Evolutionary conservation across 768 basidiomycete species (phyloP), one percentile per base, ranked within the genome.

Genomic region (Chalciporus sphaerocephalus): DNA sequence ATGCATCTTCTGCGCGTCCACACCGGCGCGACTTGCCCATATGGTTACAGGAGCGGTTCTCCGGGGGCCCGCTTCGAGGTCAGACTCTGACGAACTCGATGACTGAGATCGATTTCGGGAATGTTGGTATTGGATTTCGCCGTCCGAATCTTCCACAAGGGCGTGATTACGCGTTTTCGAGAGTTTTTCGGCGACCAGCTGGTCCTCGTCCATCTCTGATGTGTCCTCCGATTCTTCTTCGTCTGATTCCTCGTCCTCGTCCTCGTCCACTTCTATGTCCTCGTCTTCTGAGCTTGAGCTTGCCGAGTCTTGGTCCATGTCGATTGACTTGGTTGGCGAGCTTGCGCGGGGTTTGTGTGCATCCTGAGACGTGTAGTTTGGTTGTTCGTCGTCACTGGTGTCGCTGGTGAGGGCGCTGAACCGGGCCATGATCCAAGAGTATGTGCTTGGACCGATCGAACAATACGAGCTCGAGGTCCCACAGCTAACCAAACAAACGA

Each of bases 1-100:
- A 57, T 92, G 87, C 75, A 93, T 81, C 67, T 83, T 85, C 63
- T 90, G 88, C 12, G 84, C 76, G 61, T 94, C 90, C n/a, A 93
- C 72, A 5, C 87, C 85, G 21, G 84, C 62, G 40, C 79, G 79
- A 38, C 83, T 75, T 12, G 83, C 80, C 85, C 87, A 88, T 30
- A 86, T 79, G 43, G 81, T 78, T 35, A 81, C 70, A 6, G 74
- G 73, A 6, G 77, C 67, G 48, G 80, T 66, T 6, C 61, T 65
- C 41, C 40, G 39, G 16, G 30, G 61, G 21, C 36, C 40, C 24
- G 15, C 48, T 18, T 52, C 59, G 0, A 47, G 37, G 20, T 61
- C 62, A 22, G 61, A 47, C 24, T 52, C 44, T 34, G 66, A 52
- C 32, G 58, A 37, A 27, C 53, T 59, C 39, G 61, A 59, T 33